Conservation (phyloP, 768 basidiomycete species). For the Lactarius vividus region DNA sequence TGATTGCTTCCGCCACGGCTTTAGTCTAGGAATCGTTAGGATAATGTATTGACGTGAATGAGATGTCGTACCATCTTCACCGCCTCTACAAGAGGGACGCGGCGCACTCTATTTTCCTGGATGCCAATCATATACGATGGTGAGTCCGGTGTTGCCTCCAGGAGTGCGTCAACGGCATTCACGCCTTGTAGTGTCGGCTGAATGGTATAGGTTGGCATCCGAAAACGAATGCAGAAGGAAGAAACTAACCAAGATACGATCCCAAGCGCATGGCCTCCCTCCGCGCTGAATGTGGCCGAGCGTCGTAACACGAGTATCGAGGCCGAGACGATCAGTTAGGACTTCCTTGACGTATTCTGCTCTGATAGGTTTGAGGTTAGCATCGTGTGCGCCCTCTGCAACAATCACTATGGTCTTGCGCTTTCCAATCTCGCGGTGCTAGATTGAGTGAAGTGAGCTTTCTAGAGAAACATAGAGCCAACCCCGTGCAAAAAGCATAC, state of each 20-base stretch:
- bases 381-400: conserved; percentile 93
- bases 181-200: conserved; percentile 96
- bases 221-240: not conserved
- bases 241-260: conserved; percentile 73
- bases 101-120: conserved; percentile 91
- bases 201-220: conserved; percentile 9
- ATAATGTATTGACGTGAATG: not conserved
- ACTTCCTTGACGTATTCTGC: conserved; percentile 91
- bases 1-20: conserved; percentile 79
- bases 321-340: conserved; percentile 77
- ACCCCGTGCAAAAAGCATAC: conserved; percentile 43
- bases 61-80: conserved; percentile 66
- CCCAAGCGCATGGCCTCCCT: conserved; percentile 88
- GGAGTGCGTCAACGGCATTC: conserved; percentile 85
- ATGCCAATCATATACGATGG: conserved; percentile 98
- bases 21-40: conserved; percentile 58
- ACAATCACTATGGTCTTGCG: conserved; percentile 98
- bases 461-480: not conserved
- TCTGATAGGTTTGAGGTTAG: conserved; percentile 84
- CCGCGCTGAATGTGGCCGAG: conserved; percentile 97
- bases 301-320: conserved; percentile 95
- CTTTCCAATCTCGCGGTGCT: conserved; percentile 93
- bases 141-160: conserved; percentile 81
- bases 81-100: conserved; percentile 89
- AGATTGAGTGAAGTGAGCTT: not conserved